phyloP scores from a whole-genome alignment of 2,329 filamentous ascomycete species.

The Pezizomycotina sp. region DNA sequence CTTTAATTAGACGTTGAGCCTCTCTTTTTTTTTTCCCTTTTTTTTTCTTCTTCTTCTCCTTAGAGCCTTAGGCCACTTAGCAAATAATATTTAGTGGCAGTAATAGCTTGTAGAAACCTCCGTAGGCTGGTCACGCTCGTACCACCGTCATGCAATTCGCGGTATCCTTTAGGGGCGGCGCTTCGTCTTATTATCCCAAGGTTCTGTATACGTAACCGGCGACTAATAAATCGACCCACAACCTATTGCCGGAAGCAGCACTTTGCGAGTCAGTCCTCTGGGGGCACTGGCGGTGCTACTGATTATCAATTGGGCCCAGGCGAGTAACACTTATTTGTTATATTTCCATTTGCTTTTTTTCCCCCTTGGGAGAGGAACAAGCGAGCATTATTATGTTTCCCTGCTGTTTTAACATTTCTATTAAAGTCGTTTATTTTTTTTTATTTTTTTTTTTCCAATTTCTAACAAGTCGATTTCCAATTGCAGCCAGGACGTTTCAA shows the following conservation, averaged over 20 bases:
- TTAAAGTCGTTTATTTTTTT: constrained; percentile 1
- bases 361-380: not conserved
- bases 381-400: constrained; percentile 1
- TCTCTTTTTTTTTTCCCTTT: constrained; percentile 1
- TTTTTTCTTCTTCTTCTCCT: constrained; percentile 1
- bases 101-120: not conserved
- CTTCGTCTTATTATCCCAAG: not conserved
- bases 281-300: constrained; percentile 19
- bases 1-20: not conserved
- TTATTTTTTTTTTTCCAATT: constrained; percentile 1
- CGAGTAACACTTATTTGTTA: constrained; percentile 7
- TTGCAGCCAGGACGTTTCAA: constrained; percentile 21
- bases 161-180: not conserved
- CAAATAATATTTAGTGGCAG: not conserved
- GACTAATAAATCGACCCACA: constrained; percentile 8
- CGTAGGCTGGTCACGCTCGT: not conserved
- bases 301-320: constrained; percentile 24
- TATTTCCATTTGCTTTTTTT: not conserved
- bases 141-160: not conserved
- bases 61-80: not conserved
- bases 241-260: constrained; percentile 9
- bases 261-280: too few species aligned
- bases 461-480: not conserved
- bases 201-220: not conserved
- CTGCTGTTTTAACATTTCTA: constrained; percentile 3